Conservation (phyloP, 1,139 yeast species). For the Scheffersomyces parashehatae region DNA sequence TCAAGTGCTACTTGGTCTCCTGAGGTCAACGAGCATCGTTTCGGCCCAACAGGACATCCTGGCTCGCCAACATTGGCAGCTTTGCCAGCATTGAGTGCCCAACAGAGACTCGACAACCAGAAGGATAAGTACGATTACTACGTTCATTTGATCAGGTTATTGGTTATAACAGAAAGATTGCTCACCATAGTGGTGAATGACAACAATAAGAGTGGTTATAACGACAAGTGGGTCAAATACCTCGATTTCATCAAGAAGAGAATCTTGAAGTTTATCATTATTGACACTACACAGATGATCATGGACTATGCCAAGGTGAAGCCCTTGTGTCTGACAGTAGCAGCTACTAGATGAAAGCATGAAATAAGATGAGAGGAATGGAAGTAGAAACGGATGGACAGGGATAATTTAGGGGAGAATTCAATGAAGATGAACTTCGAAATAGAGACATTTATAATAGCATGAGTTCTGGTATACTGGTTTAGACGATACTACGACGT, state of each 20-base stretch:
- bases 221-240: conserved; percentile 25
- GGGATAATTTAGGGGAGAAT: too few relatives aligned
- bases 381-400: too few relatives aligned
- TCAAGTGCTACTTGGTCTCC: conserved; percentile 20
- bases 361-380: too few relatives aligned
- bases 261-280: conserved; percentile 39
- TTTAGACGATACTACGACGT: too few relatives aligned
- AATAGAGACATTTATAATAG: too few relatives aligned
- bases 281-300: conserved; percentile 42
- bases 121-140: conserved; percentile 41
- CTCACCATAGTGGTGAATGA: conserved; percentile 19
- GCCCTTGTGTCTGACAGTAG: conserved; percentile 10
- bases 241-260: conserved; percentile 40
- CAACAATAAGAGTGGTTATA: conserved; percentile 9
- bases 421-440: too few relatives aligned
- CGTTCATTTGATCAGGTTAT: conserved; percentile 19
- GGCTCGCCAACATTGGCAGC: conserved; percentile 10
- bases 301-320: conserved; percentile 33
- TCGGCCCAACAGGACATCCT: not conserved
- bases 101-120: conserved; percentile 35
- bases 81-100: conserved; percentile 15
- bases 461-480: too few relatives aligned
- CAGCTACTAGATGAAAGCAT: too few relatives aligned
- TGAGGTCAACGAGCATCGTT: conserved; percentile 12
- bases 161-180: conserved; percentile 14